phyloP scores from a whole-genome alignment of 164 flowering plant species.

The Malania oleifera region DNA sequence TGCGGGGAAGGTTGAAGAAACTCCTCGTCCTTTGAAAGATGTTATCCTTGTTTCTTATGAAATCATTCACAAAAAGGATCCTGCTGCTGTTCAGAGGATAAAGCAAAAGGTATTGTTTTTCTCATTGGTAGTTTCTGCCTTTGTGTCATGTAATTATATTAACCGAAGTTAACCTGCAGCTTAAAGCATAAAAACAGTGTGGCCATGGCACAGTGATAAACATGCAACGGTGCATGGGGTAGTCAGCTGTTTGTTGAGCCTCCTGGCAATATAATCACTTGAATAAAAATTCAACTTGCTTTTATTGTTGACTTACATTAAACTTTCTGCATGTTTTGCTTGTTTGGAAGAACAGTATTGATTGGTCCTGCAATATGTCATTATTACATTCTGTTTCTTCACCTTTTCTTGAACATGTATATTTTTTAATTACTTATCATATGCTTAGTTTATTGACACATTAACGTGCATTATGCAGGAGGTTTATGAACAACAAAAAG shows the following conservation, averaged over 20 bases:
- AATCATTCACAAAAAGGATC: slow-evolving; percentile 70
- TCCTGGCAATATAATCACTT: no score
- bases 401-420: no score
- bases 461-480: slow-evolving; percentile 42
- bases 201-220: no score
- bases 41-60: slow-evolving; percentile 74
- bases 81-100: slow-evolving; percentile 62
- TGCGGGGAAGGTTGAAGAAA: slow-evolving; percentile 87
- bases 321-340: no score
- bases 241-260: no score
- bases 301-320: no score
- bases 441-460: neutral
- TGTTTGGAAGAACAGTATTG: no score
- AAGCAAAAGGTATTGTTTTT: slow-evolving; percentile 58
- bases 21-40: slow-evolving; percentile 76
- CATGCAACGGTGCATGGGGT: no score
- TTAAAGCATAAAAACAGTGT: neutral
- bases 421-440: neutral
- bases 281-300: no score
- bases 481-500: slow-evolving; percentile 75
- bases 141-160: neutral
- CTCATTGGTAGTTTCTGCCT: neutral
- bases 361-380: no score
- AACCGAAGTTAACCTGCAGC: no score
- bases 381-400: no score